Evolutionary conservation across 805 yeast genomes (phyloP), one percentile per base, ranked within the genome.

Genomic region (Phaffomyces antillensis): DNA sequence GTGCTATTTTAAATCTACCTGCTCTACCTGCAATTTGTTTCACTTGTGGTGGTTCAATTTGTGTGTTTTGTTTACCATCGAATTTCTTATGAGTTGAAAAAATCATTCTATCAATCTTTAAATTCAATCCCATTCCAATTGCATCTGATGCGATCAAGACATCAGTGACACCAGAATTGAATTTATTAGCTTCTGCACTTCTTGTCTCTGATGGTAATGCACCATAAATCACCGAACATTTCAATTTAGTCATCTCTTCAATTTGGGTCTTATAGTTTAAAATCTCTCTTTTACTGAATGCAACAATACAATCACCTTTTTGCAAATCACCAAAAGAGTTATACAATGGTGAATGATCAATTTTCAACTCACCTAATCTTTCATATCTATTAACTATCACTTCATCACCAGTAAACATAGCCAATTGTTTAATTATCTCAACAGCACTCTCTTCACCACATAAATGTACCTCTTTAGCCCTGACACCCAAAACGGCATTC

Each of bases 21-120:
- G 99, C 99, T 50, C 99, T 72, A 1, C 99, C 99, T 5, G 93
- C 97, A 49, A 93, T 91, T 61, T 93, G 99, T 61, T 89, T 90
- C 26, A 83, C 74, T 45, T 81, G 80, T 0, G 96, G 83, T 5
- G 74, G 64, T 0, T 84, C 68, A 28, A 93, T 61, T 1, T 60
- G 60, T 9, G 62, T 63, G 47, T 70, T 64, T 15, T 61, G 64
- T 13, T 55, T 59, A 7, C 97, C 97, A 58, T 88, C 77, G 54
- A 75, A 90, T 62, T 93, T 93, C 40, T 61, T 60, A 25, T 76
- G 67, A 0, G 82, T 72, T 16, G 84, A 77, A 59, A 93, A 90
- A 1, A 93, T 74, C 6, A 93, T 76, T 48, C 98, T 68, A 47
- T 81, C 78, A 52, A 93, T 90, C 24, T 86, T 82, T 56, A 93